Conservation (phyloP, 1,284 basidiomycete genomes). For the Trichosporon coremiiforme region DNA sequence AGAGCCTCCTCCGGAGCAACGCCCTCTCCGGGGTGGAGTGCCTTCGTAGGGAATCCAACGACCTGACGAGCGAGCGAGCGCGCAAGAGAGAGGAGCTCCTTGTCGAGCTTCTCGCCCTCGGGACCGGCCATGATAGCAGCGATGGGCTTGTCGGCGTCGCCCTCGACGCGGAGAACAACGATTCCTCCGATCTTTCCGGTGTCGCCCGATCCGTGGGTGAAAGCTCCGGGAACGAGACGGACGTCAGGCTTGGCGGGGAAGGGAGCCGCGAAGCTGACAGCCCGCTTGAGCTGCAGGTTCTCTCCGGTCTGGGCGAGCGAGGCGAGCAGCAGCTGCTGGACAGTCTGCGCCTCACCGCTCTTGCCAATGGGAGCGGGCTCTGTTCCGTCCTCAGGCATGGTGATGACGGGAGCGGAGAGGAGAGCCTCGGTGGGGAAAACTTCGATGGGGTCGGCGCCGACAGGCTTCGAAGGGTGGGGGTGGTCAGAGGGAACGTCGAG, state of each 20-base stretch:
- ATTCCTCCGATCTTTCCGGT: slow-evolving; percentile 74
- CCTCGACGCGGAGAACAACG: slow-evolving; percentile 65
- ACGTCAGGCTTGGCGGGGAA: slow-evolving; percentile 58
- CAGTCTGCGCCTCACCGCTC: slow-evolving; percentile 59
- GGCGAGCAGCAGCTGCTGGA: slow-evolving; percentile 75
- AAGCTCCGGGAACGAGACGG: slow-evolving; percentile 71
- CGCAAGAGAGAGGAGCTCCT: slow-evolving; percentile 68
- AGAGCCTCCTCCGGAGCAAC: slow-evolving; percentile 62
- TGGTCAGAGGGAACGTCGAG: slow-evolving; percentile 61
- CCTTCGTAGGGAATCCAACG: slow-evolving; percentile 77
- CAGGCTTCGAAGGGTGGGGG: slow-evolving; percentile 24
- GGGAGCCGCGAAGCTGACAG: slow-evolving; percentile 68
- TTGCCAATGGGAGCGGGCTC: slow-evolving; percentile 33
- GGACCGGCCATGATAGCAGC: slow-evolving; percentile 45
- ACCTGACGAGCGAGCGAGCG: slow-evolving; percentile 81
- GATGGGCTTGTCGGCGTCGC: slow-evolving; percentile 45
- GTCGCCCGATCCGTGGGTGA: slow-evolving; percentile 69
- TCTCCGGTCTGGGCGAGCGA: slow-evolving; percentile 85
- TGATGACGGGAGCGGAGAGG: slow-evolving; percentile 69
- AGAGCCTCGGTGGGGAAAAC: slow-evolving; percentile 62
- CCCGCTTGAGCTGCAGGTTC: slow-evolving; percentile 79
- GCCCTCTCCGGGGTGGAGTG: slow-evolving; percentile 57
- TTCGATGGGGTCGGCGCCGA: slow-evolving; percentile 43
- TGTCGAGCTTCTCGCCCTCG: slow-evolving; percentile 56
- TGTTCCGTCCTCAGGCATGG: slow-evolving; percentile 50